A percentile compares a stretch with the other conserved stretches of the same genome.
phyloP scores from a whole-genome alignment of 179 eudicot genomes.

The Spergularia azorica region DNA sequence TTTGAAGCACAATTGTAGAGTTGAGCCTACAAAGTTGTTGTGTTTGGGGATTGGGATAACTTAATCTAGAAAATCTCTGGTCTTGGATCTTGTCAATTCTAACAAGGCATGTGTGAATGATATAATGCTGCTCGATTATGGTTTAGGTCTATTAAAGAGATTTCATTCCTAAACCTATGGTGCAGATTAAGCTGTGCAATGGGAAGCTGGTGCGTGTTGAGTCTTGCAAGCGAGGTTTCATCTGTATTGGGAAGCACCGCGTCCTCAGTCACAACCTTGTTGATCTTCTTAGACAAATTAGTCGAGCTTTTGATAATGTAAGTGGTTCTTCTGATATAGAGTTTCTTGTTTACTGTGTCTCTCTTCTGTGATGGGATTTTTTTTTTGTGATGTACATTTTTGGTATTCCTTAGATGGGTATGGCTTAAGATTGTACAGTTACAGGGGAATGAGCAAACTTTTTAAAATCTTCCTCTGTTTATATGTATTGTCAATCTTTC shows the following conservation, averaged over 20 bases:
- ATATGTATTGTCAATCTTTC: not conserved
- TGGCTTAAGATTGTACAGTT: not conserved
- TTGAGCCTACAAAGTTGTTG: not conserved
- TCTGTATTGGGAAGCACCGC: conserved; percentile 79
- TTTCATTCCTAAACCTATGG: not conserved
- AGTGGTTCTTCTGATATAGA: conserved; percentile 18
- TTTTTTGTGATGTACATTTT: not conserved
- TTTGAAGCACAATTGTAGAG: not conserved
- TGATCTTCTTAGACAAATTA: conserved; percentile 86
- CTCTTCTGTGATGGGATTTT: too few species aligned
- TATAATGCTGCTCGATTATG: not conserved
- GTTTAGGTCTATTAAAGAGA: not conserved
- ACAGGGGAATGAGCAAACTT: not conserved
- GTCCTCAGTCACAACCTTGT: conserved; percentile 88
- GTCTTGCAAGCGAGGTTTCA: conserved; percentile 86
- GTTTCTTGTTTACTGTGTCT: too few species aligned
- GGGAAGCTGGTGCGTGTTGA: conserved; percentile 80
- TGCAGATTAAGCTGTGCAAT: conserved; percentile 92
- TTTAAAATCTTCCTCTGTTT: not conserved
- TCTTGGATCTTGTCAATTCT: not conserved
- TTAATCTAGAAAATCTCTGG: not conserved
- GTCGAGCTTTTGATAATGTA: conserved; percentile 96
- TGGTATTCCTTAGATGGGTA: not conserved
- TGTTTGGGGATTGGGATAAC: not conserved
- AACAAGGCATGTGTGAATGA: not conserved